Conservation (phyloP, 2,329 filamentous ascomycete genomes). For the Xylaria sp. region DNA sequence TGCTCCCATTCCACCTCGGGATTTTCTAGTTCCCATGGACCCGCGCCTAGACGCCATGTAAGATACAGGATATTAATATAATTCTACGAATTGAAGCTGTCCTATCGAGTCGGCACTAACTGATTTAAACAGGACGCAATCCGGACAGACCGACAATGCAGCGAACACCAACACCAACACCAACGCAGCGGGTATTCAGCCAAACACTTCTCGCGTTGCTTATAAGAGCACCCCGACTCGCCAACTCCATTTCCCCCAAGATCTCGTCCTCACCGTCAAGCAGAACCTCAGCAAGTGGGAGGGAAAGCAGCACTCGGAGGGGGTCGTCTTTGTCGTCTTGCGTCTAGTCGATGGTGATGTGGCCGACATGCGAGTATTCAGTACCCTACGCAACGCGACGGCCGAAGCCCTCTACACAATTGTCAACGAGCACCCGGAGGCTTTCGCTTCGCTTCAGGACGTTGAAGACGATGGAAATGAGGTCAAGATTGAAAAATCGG, state of each 20-base stretch:
- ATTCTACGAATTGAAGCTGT: background rate
- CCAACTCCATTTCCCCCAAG: slow-evolving; percentile 22
- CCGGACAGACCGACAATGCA: background rate
- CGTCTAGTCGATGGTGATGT: slow-evolving; percentile 11
- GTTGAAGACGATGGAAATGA: background rate
- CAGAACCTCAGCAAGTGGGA: slow-evolving; percentile 13
- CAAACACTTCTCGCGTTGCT: slow-evolving; percentile 4
- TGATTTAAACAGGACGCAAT: too few relatives aligned
- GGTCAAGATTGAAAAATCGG: background rate
- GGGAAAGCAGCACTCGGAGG: background rate
- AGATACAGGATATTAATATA: background rate
- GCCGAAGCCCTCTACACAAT: slow-evolving; percentile 15
- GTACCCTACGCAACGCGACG: slow-evolving; percentile 13
- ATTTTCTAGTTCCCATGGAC: slow-evolving; percentile 6
- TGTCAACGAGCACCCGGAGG: slow-evolving; percentile 20
- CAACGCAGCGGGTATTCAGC: background rate
- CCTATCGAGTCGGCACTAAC: background rate
- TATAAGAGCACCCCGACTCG: slow-evolving; percentile 17
- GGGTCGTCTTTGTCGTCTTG: slow-evolving; percentile 13
- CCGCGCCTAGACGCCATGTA: background rate
- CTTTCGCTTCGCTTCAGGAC: slow-evolving; percentile 2
- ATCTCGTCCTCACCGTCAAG: slow-evolving; percentile 8
- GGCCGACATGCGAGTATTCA: slow-evolving; percentile 16
- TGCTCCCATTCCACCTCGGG: background rate
- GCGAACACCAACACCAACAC: background rate